Conservation (phyloP, 495 filamentous ascomycete genomes). For the Podospora pseudopauciseta region DNA sequence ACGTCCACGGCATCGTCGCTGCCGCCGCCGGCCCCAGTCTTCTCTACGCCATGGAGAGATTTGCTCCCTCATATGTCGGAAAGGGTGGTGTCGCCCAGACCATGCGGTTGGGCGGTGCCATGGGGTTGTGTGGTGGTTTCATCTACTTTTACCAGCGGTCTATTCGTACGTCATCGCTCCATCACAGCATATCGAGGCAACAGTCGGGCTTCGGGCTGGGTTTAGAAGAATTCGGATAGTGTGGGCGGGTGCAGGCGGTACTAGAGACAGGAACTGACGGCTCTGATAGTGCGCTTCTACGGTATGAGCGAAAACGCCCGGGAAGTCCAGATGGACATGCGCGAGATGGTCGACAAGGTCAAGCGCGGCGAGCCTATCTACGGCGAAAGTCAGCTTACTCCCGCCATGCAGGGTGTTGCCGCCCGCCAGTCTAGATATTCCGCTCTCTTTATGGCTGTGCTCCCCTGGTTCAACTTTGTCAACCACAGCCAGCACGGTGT, state of each 20-base stretch:
- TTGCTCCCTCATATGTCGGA: constrained; percentile 76
- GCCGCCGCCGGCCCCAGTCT: constrained; percentile 65
- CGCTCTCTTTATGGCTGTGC: constrained; percentile 70
- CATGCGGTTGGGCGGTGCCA: constrained; percentile 70
- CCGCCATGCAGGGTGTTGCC: constrained; percentile 91
- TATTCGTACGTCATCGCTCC: constrained; percentile 39
- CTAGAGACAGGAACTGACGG: background rate
- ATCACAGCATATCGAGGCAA: background rate
- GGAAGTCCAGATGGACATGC: constrained; percentile 94
- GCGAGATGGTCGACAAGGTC: constrained; percentile 93
- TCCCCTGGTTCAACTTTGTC: constrained; percentile 97
- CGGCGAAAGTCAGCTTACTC: constrained; percentile 68
- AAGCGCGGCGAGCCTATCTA: constrained; percentile 91
- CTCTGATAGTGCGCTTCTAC: constrained; percentile 74
- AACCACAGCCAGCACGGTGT: constrained; percentile 97
- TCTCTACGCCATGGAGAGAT: constrained; percentile 73
- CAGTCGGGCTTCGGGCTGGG: background rate
- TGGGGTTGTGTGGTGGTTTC: constrained; percentile 72
- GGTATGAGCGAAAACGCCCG: constrained; percentile 87
- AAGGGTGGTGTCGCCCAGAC: constrained; percentile 74
- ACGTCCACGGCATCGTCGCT: constrained; percentile 61
- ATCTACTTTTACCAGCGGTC: constrained; percentile 75
- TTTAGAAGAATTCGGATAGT: background rate
- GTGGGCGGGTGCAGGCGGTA: background rate
- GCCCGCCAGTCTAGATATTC: constrained; percentile 89